Evolutionary conservation across 495 filamentous ascomycete genomes (phyloP).

Genomic region (Stereocaulon alpinum): DNA sequence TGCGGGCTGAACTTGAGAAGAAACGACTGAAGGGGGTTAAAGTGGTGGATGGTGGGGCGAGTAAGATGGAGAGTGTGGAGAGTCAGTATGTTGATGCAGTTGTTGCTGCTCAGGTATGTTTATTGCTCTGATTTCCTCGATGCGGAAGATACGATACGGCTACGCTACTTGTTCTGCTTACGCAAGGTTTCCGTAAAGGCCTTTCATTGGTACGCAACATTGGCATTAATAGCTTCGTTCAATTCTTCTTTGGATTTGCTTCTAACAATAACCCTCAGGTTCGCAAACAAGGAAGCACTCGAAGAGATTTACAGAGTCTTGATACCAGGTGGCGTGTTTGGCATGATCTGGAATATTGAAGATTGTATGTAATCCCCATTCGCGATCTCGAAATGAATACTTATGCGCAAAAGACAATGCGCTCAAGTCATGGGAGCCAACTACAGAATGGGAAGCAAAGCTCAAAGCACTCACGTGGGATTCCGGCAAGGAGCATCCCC

Average conservation of each 20-base stretch:
- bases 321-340: slow-evolving; percentile 39
- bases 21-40: slow-evolving; percentile 43
- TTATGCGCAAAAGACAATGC: slow-evolving; percentile 37
- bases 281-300: slow-evolving; percentile 46
- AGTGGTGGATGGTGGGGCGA: slow-evolving; percentile 44
- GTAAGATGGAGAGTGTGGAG: slow-evolving; percentile 37
- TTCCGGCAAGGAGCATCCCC: slow-evolving; percentile 41
- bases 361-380: slow-evolving; percentile 38
- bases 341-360: slow-evolving; percentile 56
- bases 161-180: neutral
- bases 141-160: neutral
- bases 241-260: neutral
- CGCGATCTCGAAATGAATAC: slow-evolving; percentile 1
- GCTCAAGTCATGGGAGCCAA: slow-evolving; percentile 32
- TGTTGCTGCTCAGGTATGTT: slow-evolving; percentile 52
- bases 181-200: slow-evolving; percentile 29
- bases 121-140: neutral
- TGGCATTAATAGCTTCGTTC: too few relatives aligned
- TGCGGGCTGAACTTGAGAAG: slow-evolving; percentile 44
- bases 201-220: slow-evolving; percentile 44
- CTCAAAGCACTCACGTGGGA: slow-evolving; percentile 41
- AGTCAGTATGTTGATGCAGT: slow-evolving; percentile 50
- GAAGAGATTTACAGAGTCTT: slow-evolving; percentile 49
- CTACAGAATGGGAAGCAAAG: slow-evolving; percentile 43
- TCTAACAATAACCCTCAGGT: slow-evolving; percentile 33